These are phyloP conservation scores for Magnusiomyces ingens DNA, from an alignment of 1,139 yeast genomes.

Conservation along the genomic window DNA sequence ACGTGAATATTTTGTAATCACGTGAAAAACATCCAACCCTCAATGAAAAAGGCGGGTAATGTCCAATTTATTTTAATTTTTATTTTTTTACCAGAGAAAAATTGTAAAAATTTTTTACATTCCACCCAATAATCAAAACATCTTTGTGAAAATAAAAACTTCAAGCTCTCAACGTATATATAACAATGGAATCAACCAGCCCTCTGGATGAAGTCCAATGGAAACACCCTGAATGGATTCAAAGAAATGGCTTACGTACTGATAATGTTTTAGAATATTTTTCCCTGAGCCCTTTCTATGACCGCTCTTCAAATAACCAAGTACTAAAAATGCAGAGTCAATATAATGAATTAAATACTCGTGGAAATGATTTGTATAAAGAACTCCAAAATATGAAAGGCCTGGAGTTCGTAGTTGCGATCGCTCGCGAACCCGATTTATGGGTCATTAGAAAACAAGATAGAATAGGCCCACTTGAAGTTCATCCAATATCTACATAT, in stretches of 20 bases:
- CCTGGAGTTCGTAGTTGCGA: slow-evolving; percentile 69
- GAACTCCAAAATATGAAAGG: slow-evolving; percentile 78
- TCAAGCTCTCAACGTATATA: too few relatives aligned
- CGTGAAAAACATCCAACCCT: too few relatives aligned
- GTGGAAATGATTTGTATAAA: slow-evolving; percentile 31
- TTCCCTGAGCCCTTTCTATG: slow-evolving; percentile 90
- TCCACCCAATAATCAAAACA: too few relatives aligned
- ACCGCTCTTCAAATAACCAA: slow-evolving; percentile 88
- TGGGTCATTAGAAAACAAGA: slow-evolving; percentile 86
- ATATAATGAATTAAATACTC: slow-evolving; percentile 43
- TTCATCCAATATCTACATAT: slow-evolving; percentile 59
- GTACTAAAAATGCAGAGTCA: slow-evolving; percentile 93
- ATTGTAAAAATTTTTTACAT: too few relatives aligned
- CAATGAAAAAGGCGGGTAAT: too few relatives aligned
- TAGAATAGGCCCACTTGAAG: slow-evolving; percentile 47
- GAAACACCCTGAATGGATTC: slow-evolving; percentile 97
- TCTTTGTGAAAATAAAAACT: too few relatives aligned
- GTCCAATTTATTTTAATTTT: too few relatives aligned
- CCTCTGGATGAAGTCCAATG: slow-evolving; percentile 82
- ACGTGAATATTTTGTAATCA: too few relatives aligned
- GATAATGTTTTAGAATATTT: slow-evolving; percentile 91
- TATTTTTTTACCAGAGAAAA: too few relatives aligned
- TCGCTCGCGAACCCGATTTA: slow-evolving; percentile 78
- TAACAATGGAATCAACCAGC: too few relatives aligned
- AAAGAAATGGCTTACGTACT: slow-evolving; percentile 69